Conservation (phyloP, 495 filamentous ascomycete genomes). For the Penicillium canariense region DNA sequence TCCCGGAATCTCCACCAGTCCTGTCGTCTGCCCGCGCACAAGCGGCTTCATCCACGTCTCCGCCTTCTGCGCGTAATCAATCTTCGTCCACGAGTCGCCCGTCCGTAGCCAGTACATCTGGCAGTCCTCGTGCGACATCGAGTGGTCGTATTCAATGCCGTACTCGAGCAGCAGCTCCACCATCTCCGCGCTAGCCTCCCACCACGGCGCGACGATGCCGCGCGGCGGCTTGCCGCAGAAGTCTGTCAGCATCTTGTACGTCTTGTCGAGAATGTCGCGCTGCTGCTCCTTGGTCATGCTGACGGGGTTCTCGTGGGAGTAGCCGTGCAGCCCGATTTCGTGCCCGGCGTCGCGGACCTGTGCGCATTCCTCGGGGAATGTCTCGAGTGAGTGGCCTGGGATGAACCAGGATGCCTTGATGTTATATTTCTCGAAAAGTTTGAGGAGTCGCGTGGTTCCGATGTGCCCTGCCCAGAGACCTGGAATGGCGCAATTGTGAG, state of each 20-base stretch:
- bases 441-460: constrained; percentile 68
- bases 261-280: constrained; percentile 72
- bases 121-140: constrained; percentile 65
- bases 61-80: constrained; percentile 58
- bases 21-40: constrained; percentile 48
- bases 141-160: constrained; percentile 66
- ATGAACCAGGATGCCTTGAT: constrained; percentile 87
- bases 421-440: constrained; percentile 73
- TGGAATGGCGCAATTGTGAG: constrained; percentile 15
- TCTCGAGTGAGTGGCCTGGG: constrained; percentile 75
- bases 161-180: constrained; percentile 64
- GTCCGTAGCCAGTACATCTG: constrained; percentile 63
- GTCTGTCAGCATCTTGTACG: constrained; percentile 65
- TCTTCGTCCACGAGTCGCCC: constrained; percentile 62
- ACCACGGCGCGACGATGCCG: constrained; percentile 65
- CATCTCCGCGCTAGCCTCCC: constrained; percentile 66
- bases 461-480: constrained; percentile 72
- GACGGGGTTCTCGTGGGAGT: constrained; percentile 73
- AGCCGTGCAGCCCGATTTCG: constrained; percentile 75
- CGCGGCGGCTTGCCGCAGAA: constrained; percentile 75
- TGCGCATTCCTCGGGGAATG: constrained; percentile 72
- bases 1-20: constrained; percentile 63
- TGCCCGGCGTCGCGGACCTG: constrained; percentile 73
- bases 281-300: constrained; percentile 75
- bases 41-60: constrained; percentile 68